Conservation (phyloP, 306 rosid species). For the Arachis stenosperma region DNA sequence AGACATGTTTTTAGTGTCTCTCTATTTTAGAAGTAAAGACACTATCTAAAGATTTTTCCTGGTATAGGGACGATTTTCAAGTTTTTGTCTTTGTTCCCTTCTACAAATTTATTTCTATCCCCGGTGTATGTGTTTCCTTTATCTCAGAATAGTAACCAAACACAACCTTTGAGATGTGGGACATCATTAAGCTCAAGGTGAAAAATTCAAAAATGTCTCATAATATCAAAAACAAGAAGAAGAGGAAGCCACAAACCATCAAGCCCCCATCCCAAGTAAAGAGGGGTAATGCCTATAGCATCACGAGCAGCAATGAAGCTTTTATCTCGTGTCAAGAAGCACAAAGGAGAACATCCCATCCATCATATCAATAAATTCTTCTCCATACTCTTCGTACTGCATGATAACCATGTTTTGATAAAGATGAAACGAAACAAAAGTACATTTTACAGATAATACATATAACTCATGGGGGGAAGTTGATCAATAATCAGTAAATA, state of each 20-base stretch:
- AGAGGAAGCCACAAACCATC: constrained; percentile 70
- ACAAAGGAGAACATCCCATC: constrained; percentile 97
- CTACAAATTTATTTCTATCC: too few species aligned
- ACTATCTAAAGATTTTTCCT: too few species aligned
- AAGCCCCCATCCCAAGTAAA: constrained; percentile 94
- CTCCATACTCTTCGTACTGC: constrained; percentile 96
- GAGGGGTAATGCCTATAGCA: constrained; percentile 89
- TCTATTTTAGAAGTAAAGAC: too few species aligned
- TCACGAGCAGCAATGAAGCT: constrained; percentile 93
- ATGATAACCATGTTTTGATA: constrained; percentile 33
- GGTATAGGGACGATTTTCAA: too few species aligned
- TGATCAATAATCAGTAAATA: constrained; percentile 1
- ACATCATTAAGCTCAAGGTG: constrained; percentile 16
- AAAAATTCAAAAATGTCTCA: constrained; percentile 8
- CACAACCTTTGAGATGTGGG: not conserved
- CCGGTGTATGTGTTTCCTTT: too few species aligned
- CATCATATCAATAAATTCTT: constrained; percentile 87
- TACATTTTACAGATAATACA: not conserved
- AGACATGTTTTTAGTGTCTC: too few species aligned
- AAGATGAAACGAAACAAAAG: not conserved
- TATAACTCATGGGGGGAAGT: constrained; percentile 19
- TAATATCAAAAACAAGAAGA: not conserved
- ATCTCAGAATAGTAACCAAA: too few species aligned
- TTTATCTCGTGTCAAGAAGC: constrained; percentile 86
- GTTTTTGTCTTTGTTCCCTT: too few species aligned